Evolutionary conservation across 768 basidiomycete species (phyloP), one percentile per base, ranked within the genome.

Genomic region (Clitopilus hobsonii): DNA sequence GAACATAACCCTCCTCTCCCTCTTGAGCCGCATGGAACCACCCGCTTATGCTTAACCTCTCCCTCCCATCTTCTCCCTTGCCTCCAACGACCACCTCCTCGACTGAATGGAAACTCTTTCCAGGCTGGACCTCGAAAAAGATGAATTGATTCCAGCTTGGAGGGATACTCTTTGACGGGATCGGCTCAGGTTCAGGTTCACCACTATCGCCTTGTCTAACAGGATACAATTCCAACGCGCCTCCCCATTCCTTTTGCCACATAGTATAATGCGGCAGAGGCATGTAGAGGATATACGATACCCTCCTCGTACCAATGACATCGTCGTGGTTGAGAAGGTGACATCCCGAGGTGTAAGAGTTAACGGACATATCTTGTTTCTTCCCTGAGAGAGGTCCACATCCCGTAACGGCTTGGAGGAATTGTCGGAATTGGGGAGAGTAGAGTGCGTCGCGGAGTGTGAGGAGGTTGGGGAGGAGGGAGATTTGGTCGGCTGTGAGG

Each of bases 251-350:
- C 41, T 83, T 80, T 65, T 88, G 81, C 96, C 96, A 98, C 47
- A 83, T 76, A 56, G 84, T 76, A 63, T 80, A 80, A 67, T 78
- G 71, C 24, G 88, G 86, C 59, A 88, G 79, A 18, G 95, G 95
- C 80, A 98, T 89, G 73, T 98, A 98, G 49, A 98, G 85, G 71
- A 98, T 96, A 75, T 96, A 98, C 1, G 92, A 95, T 52, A 98
- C 89, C 38, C 93, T 84, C 23, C 96, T 88, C 6, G 93, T 83
- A 57, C 94, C 94, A 65, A 98, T 98, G 23, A 96, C 95, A 69
- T 98, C 96, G 84, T 98, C 96, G 76, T 98, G 96, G 70, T 96
- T 92, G 64, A 98, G 85, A 8, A 98, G 82, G 71, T 98, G 94
- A 68, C 88, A 97, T 45, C 94, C 92, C 58, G 87, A 83, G 18